phyloP scores from a whole-genome alignment of 441 rosid species.

The Breynia disticha region DNA sequence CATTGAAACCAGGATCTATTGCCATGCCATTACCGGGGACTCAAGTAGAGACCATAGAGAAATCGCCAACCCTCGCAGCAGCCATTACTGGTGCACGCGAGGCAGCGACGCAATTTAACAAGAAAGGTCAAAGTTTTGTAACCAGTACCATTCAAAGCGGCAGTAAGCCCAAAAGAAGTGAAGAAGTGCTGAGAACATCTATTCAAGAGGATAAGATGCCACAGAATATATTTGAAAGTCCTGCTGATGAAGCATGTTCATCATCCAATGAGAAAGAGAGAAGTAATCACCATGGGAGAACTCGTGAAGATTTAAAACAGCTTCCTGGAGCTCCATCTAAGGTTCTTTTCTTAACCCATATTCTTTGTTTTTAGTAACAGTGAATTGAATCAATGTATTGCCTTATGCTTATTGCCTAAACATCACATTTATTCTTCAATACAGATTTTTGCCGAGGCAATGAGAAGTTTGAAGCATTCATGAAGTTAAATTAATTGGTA shows the following conservation, averaged over 20 bases:
- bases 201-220: conserved; percentile 18
- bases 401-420: not conserved
- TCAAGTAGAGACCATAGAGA: conserved; percentile 25
- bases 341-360: conserved; percentile 21
- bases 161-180: conserved; percentile 14
- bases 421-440: not conserved
- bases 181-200: conserved; percentile 12
- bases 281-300: conserved; percentile 25
- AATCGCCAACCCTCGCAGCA: conserved; percentile 44
- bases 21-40: conserved; percentile 13
- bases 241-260: conserved; percentile 14
- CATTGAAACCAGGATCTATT: conserved; percentile 69
- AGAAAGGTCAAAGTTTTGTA: conserved; percentile 29
- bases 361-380: not conserved
- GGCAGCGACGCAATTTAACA: conserved; percentile 68
- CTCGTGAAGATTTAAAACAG: conserved; percentile 17
- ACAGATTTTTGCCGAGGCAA: conserved; percentile 45
- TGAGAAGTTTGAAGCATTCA: conserved; percentile 33
- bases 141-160: conserved; percentile 14
- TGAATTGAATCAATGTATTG: not conserved
- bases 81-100: conserved; percentile 78
- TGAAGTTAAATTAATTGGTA: conserved; percentile 12
- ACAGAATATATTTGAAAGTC: conserved; percentile 11
- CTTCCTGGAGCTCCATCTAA: conserved; percentile 37
- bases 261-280: conserved; percentile 14